phyloP scores from a whole-genome alignment of 1,284 basidiomycete species.

The Spongiforma sp. region DNA sequence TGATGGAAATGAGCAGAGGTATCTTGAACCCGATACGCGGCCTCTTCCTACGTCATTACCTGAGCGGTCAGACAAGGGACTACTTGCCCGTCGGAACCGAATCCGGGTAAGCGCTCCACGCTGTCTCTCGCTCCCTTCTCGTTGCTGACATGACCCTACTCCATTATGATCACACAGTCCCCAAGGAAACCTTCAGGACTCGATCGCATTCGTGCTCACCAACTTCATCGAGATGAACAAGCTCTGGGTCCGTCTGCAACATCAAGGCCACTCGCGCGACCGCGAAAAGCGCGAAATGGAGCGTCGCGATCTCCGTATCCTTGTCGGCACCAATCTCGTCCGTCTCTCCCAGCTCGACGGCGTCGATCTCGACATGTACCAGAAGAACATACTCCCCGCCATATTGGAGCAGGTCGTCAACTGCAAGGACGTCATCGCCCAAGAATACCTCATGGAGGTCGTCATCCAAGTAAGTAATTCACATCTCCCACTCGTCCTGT shows the following conservation, averaged over 20 bases:
- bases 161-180: conserved; percentile 56
- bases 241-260: conserved; percentile 95
- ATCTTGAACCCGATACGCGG: conserved; percentile 94
- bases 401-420: conserved; percentile 95
- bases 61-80: conserved; percentile 94
- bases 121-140: neutral
- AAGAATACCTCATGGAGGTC: conserved; percentile 98
- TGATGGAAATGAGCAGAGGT: conserved; percentile 98
- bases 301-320: conserved; percentile 88
- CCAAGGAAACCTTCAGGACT: conserved; percentile 88
- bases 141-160: neutral
- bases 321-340: conserved; percentile 96
- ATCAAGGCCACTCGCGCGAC: conserved; percentile 94
- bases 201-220: conserved; percentile 91
- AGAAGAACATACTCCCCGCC: conserved; percentile 82
- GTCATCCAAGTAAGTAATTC: conserved; percentile 81
- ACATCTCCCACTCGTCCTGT: neutral
- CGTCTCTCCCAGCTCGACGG: conserved; percentile 92
- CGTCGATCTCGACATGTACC: conserved; percentile 92
- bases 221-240: conserved; percentile 99
- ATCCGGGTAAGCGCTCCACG: conserved; percentile 64
- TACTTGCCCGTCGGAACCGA: conserved; percentile 88
- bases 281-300: conserved; percentile 96
- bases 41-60: conserved; percentile 91
- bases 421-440: conserved; percentile 96